phyloP scores from a whole-genome alignment of 1,139 yeast species.

The Diutina catenulata region DNA sequence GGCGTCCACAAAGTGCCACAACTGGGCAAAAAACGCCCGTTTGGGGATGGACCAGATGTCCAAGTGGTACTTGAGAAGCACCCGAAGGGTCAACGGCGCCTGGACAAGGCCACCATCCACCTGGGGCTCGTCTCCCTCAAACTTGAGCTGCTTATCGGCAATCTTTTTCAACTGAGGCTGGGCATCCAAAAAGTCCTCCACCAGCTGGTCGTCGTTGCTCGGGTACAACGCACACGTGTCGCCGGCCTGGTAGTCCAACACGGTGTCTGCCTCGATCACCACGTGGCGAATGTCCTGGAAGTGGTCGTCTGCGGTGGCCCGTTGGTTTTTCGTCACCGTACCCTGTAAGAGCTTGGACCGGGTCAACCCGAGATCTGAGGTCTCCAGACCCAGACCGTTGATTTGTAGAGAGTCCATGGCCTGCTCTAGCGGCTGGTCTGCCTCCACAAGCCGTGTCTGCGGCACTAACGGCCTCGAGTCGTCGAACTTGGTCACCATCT shows the following conservation, averaged over 20 bases:
- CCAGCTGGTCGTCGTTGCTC: conserved; percentile 50
- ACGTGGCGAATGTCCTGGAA: conserved; percentile 84
- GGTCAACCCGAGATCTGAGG: conserved; percentile 6
- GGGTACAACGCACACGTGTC: conserved; percentile 77
- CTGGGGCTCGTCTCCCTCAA: conserved; percentile 15
- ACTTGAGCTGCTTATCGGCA: conserved; percentile 45
- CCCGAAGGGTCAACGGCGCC: conserved; percentile 46
- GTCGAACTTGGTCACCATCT: neutral
- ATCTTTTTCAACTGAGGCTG: conserved; percentile 61
- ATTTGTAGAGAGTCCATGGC: neutral
- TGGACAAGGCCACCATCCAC: conserved; percentile 49
- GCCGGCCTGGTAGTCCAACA: conserved; percentile 49
- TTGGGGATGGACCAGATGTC: conserved; percentile 80
- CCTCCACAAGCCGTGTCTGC: no score
- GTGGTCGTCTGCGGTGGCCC: conserved; percentile 62
- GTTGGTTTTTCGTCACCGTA: conserved; percentile 30
- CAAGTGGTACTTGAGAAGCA: conserved; percentile 64
- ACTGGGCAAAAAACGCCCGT: conserved; percentile 59
- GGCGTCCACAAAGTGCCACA: conserved; percentile 65
- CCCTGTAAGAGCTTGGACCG: conserved; percentile 20
- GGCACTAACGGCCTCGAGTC: no score
- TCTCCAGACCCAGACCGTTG: neutral
- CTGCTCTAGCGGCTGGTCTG: neutral
- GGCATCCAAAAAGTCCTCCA: conserved; percentile 49
- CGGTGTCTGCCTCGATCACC: conserved; percentile 23